Evolutionary conservation across 495 filamentous ascomycete genomes (phyloP).

Genomic region (Chaetomium tenue): DNA sequence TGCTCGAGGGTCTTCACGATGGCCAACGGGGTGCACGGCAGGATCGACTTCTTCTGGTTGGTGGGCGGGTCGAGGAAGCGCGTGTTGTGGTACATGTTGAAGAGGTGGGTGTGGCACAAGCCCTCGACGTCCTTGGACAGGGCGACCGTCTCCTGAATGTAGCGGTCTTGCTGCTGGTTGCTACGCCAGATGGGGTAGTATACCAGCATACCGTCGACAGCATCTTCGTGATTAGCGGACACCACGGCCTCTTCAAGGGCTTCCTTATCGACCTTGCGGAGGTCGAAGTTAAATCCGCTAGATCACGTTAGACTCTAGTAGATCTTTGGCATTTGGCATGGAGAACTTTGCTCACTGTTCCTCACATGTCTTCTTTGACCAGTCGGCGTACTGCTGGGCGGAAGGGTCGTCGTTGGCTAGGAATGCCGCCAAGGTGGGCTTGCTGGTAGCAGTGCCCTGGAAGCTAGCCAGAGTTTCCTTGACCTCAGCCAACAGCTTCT

Average conservation of each 20-base stretch:
- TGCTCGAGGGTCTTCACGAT: slow-evolving; percentile 96
- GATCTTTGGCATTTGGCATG: background rate
- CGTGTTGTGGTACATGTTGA: slow-evolving; percentile 99
- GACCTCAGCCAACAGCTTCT: slow-evolving; percentile 74
- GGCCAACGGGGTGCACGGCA: slow-evolving; percentile 93
- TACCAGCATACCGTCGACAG: slow-evolving; percentile 90
- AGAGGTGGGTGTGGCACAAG: slow-evolving; percentile 87
- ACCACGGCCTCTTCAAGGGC: slow-evolving; percentile 83
- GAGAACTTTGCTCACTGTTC: slow-evolving; percentile 70
- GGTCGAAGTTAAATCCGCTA: slow-evolving; percentile 85
- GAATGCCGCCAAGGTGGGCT: slow-evolving; percentile 83
- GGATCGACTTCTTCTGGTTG: slow-evolving; percentile 80
- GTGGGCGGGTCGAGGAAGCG: slow-evolving; percentile 79
- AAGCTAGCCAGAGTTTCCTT: slow-evolving; percentile 66
- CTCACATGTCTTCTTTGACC: slow-evolving; percentile 90
- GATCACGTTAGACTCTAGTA: background rate
- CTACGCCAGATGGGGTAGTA: slow-evolving; percentile 91
- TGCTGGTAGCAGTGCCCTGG: slow-evolving; percentile 44
- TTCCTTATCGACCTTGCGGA: slow-evolving; percentile 79
- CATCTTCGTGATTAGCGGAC: slow-evolving; percentile 71
- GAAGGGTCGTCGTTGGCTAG: slow-evolving; percentile 88
- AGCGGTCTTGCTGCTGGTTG: slow-evolving; percentile 78
- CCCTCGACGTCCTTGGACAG: slow-evolving; percentile 93
- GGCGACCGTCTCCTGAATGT: slow-evolving; percentile 91
- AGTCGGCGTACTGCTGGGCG: slow-evolving; percentile 89